A percentile compares a stretch with the other conserved stretches of the same genome.
Evolutionary conservation across 345 rosid species (phyloP).

Genomic region (Capsella bursapastoris): DNA sequence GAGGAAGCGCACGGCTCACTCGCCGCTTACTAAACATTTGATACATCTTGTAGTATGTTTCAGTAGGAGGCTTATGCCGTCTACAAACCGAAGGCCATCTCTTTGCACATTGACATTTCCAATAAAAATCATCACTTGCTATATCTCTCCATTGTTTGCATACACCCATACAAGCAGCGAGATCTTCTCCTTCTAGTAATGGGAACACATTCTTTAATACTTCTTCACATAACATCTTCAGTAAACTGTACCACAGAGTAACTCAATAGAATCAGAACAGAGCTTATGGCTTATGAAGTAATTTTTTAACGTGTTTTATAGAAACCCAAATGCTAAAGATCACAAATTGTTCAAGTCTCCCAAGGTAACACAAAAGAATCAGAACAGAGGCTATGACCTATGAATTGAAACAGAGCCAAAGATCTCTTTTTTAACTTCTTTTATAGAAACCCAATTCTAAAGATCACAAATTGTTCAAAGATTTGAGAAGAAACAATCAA

Average conservation of each 20-base stretch:
- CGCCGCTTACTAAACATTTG: conserved; percentile 65
- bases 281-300: background rate
- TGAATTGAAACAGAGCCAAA: no score
- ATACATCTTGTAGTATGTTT: conserved; percentile 70
- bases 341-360: no score
- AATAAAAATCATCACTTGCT: conserved; percentile 84
- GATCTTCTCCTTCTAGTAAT: conserved; percentile 73
- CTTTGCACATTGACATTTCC: conserved; percentile 86
- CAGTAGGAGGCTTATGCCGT: conserved; percentile 63
- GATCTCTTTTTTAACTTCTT: background rate
- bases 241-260: background rate
- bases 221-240: conserved; percentile 66
- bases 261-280: background rate
- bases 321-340: no score
- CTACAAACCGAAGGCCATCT: conserved; percentile 95
- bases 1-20: conserved; percentile 54
- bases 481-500: background rate
- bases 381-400: no score
- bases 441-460: background rate
- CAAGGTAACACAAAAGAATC: no score
- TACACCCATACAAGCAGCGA: conserved; percentile 79
- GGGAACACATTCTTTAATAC: conserved; percentile 84
- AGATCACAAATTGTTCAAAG: background rate
- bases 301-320: no score
- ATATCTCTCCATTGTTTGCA: conserved; percentile 80